Evolutionary conservation across 1,284 basidiomycete genomes (phyloP).

Genomic region (Trichosporon asahii): DNA sequence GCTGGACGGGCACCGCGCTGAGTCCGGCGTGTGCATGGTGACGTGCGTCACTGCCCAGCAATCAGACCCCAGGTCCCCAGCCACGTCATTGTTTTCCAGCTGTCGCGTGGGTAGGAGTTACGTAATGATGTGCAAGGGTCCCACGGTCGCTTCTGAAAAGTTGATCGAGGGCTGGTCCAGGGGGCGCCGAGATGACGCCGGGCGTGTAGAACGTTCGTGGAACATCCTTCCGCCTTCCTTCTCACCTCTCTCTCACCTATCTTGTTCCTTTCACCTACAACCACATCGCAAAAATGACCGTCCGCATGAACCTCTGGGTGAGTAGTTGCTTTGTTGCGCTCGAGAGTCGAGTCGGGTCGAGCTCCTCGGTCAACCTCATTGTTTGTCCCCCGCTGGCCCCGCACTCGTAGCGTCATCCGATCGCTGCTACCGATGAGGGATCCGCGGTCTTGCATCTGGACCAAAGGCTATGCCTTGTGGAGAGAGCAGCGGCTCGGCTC

Average conservation of each 20-base stretch:
- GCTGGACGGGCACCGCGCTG: not conserved
- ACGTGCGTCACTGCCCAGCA: slow-evolving; percentile 6
- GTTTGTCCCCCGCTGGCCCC: not conserved
- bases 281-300: slow-evolving; percentile 36
- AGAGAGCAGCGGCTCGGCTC: too few relatives aligned
- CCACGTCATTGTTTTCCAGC: not conserved
- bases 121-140: not conserved
- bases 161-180: slow-evolving; percentile 9
- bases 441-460: not conserved
- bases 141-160: slow-evolving; percentile 17
- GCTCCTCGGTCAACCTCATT: not conserved
- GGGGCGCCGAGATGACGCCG: not conserved
- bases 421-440: not conserved
- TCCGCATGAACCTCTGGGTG: slow-evolving; percentile 49
- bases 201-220: not conserved
- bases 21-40: slow-evolving; percentile 3
- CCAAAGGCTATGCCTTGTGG: too few relatives aligned
- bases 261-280: not conserved
- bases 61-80: not conserved
- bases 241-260: not conserved
- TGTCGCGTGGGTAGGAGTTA: not conserved
- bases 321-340: slow-evolving; percentile 18
- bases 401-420: not conserved
- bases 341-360: not conserved
- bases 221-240: slow-evolving; percentile 11